phyloP scores from a whole-genome alignment of 352 stramenopile genomes.

The Plasmopara viticola region DNA sequence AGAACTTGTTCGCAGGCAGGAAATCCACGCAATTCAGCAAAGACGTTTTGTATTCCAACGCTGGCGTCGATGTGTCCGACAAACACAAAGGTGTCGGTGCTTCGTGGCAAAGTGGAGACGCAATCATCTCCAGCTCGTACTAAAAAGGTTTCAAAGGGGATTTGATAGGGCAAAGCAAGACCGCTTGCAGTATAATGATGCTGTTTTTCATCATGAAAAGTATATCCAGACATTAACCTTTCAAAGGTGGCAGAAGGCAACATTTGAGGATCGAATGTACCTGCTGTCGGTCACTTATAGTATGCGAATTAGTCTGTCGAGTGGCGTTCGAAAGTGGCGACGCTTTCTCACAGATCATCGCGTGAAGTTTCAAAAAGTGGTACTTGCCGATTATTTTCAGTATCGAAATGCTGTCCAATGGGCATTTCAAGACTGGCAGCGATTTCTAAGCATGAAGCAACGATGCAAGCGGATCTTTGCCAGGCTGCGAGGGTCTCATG shows the following conservation, averaged over 20 bases:
- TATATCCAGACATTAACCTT: neutral
- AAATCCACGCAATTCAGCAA: neutral
- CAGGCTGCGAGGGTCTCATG: constrained; percentile 4
- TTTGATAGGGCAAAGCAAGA: neutral
- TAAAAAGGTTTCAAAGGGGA: constrained; percentile 8
- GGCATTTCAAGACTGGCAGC: constrained; percentile 8
- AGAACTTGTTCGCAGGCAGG: constrained; percentile 13
- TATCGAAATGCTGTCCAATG: constrained; percentile 11
- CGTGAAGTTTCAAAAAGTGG: constrained; percentile 3
- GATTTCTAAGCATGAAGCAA: constrained; percentile 8
- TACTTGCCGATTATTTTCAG: constrained; percentile 28
- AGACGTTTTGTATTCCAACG: constrained; percentile 9
- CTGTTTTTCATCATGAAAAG: constrained; percentile 7
- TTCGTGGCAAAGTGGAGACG: constrained; percentile 6
- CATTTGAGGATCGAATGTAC: constrained; percentile 14
- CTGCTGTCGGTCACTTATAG: constrained; percentile 8
- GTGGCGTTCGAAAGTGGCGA: constrained; percentile 19
- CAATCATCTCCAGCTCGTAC: constrained; percentile 3
- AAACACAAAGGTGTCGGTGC: constrained; percentile 10
- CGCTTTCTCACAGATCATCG: constrained; percentile 9
- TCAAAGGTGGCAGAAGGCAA: constrained; percentile 10
- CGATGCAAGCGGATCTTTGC: constrained; percentile 8
- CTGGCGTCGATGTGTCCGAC: constrained; percentile 13
- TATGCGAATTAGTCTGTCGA: constrained; percentile 4
- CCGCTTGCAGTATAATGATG: neutral